These are phyloP conservation scores for Coffea humblotiana DNA, from an alignment of 305 asterid genomes.

Conservation along the genomic window DNA sequence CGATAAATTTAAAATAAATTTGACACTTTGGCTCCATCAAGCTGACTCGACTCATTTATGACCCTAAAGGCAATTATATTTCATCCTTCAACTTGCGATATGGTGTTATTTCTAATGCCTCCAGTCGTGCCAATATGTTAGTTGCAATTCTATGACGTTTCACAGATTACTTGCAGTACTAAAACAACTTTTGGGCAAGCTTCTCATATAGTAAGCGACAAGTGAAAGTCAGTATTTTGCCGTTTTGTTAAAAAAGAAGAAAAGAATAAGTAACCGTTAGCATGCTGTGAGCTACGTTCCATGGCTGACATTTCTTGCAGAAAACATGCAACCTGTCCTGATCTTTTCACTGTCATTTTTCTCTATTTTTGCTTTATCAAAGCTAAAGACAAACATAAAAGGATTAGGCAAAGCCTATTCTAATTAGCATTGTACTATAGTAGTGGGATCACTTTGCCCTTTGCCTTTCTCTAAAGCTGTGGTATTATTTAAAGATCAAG, in stretches of 20 bases:
- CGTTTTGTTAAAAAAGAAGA: no score
- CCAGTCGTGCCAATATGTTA: background rate
- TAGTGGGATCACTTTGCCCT: background rate
- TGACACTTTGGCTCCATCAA: no score
- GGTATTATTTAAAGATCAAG: background rate
- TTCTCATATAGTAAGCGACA: background rate
- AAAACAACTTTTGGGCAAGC: background rate
- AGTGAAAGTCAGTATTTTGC: background rate
- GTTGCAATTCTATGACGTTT: background rate
- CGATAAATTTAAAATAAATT: no score
- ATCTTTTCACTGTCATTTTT: background rate
- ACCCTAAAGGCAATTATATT: background rate
- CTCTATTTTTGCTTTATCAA: background rate
- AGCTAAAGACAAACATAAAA: background rate
- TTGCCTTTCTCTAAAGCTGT: background rate
- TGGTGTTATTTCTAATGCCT: background rate
- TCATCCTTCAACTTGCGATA: background rate
- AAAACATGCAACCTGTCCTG: background rate
- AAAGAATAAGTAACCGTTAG: background rate
- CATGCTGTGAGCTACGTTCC: background rate
- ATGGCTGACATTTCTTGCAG: background rate
- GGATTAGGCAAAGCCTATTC: background rate
- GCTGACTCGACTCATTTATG: no score
- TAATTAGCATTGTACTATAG: background rate
- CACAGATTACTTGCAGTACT: background rate